Evolutionary conservation across 2,329 filamentous ascomycete species (phyloP).

Genomic region (Penicillium polonicum): DNA sequence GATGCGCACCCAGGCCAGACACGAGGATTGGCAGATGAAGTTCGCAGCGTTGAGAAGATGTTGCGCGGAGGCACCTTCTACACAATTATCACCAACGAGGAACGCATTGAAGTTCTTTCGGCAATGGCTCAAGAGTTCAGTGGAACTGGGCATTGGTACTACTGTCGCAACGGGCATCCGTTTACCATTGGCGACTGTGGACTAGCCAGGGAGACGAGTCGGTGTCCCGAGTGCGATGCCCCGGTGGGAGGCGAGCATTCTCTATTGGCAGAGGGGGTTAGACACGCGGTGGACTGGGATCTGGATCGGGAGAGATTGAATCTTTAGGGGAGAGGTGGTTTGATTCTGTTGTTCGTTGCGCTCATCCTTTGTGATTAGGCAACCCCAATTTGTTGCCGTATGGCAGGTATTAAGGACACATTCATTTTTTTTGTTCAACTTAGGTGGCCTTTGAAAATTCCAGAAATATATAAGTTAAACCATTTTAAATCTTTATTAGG

Average conservation of each 20-base stretch:
- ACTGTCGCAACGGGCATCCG: constrained; percentile 41
- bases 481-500: not conserved
- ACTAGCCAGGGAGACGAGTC: constrained; percentile 61
- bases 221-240: constrained; percentile 63
- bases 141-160: constrained; percentile 53
- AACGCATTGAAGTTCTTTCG: constrained; percentile 51
- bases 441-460: not conserved
- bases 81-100: constrained; percentile 49
- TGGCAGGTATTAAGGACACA: not conserved
- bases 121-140: constrained; percentile 55
- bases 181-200: constrained; percentile 68
- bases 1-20: constrained; percentile 29
- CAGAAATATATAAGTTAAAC: not conserved
- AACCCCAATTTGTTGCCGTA: not conserved
- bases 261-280: not conserved
- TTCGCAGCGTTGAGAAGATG: constrained; percentile 49
- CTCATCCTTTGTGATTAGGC: not conserved
- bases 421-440: not conserved
- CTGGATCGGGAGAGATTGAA: not conserved
- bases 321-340: not conserved
- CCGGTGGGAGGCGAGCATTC: constrained; percentile 53
- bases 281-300: not conserved
- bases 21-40: constrained; percentile 43
- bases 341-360: not conserved
- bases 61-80: constrained; percentile 52